These are phyloP conservation scores for Bruguiera parviflora DNA, from an alignment of 345 rosid genomes.

Conservation along the genomic window DNA sequence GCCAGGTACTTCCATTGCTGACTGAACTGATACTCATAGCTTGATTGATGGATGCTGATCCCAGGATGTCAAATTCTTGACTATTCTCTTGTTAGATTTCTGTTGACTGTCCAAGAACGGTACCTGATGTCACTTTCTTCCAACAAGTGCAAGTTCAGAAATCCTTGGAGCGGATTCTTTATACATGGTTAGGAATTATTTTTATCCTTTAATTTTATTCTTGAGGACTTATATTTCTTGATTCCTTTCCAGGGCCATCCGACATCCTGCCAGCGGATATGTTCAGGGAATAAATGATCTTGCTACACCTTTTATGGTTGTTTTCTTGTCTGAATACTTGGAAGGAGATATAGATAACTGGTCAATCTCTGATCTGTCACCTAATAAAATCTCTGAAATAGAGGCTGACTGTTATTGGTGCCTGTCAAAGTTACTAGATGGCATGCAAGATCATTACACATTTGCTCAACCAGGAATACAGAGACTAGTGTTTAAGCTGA, in stretches of 20 bases:
- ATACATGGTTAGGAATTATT: slow-evolving; percentile 65
- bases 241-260: slow-evolving; percentile 72
- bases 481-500: slow-evolving; percentile 93
- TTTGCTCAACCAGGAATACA: slow-evolving; percentile 99
- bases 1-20: slow-evolving; percentile 53
- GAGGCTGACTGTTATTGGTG: slow-evolving; percentile 98
- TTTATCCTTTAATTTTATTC: not conserved
- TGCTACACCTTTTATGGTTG: slow-evolving; percentile 90
- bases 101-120: slow-evolving; percentile 98
- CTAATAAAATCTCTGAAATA: slow-evolving; percentile 56
- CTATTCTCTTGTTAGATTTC: slow-evolving; percentile 53
- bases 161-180: slow-evolving; percentile 95
- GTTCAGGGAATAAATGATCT: slow-evolving; percentile 98
- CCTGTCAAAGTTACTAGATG: slow-evolving; percentile 87
- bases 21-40: not conserved
- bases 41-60: no score
- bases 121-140: slow-evolving; percentile 90
- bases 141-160: slow-evolving; percentile 94
- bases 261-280: slow-evolving; percentile 98
- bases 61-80: no score
- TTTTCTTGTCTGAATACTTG: slow-evolving; percentile 82
- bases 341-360: slow-evolving; percentile 71
- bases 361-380: slow-evolving; percentile 67
- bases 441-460: slow-evolving; percentile 99
- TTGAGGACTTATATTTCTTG: slow-evolving; percentile 12